These are phyloP conservation scores for Herpetospermum pedunculosum DNA, from an alignment of 306 rosid species.

Conservation along the genomic window DNA sequence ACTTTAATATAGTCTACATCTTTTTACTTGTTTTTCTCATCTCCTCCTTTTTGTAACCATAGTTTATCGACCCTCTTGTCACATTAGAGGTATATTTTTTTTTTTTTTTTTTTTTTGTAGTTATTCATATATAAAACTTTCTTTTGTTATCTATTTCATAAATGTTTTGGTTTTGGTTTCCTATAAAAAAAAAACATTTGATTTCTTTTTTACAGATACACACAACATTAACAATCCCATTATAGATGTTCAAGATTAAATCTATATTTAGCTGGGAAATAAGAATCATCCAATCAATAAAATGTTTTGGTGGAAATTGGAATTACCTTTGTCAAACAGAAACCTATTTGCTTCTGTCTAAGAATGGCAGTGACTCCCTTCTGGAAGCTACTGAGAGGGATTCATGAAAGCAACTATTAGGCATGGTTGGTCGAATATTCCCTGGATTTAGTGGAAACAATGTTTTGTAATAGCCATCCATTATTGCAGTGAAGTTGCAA, in stretches of 20 bases:
- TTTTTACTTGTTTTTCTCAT: no score
- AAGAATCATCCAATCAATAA: neutral
- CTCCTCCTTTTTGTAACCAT: no score
- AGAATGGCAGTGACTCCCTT: constrained; percentile 34
- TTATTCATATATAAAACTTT: no score
- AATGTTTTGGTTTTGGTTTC: no score
- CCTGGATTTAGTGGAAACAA: constrained; percentile 88
- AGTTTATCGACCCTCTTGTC: no score
- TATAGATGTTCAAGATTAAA: neutral
- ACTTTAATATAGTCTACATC: no score
- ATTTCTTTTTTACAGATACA: neutral
- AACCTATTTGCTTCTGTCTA: neutral
- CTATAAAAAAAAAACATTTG: no score
- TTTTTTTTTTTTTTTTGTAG: no score
- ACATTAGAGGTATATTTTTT: no score
- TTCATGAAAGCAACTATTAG: constrained; percentile 37
- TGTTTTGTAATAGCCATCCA: constrained; percentile 81
- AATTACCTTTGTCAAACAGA: constrained; percentile 1
- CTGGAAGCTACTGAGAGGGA: constrained; percentile 40
- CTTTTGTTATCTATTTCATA: no score
- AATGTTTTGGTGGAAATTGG: neutral
- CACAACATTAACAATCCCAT: neutral
- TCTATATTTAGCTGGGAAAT: neutral
- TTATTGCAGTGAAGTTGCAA: constrained; percentile 54
- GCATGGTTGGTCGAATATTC: constrained; percentile 56